phyloP scores from a whole-genome alignment of 1,284 basidiomycete genomes.

The Pseudozyma tsukubaensis region DNA sequence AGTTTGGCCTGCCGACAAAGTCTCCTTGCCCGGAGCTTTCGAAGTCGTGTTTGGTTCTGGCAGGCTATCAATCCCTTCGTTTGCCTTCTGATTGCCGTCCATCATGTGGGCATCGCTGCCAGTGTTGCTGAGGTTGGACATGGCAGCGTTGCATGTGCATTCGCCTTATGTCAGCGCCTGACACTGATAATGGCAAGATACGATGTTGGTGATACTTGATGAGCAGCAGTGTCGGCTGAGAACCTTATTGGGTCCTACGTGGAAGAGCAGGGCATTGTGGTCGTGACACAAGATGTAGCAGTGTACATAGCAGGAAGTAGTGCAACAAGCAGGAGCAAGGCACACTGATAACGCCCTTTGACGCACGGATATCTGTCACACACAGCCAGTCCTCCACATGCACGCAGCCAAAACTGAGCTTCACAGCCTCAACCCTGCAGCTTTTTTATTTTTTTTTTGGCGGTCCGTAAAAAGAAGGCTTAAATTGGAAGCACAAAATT shows the following conservation, averaged over 20 bases:
- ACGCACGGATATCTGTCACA: neutral
- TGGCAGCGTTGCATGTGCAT: neutral
- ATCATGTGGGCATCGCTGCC: neutral
- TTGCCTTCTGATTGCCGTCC: neutral
- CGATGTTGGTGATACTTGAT: too few species aligned
- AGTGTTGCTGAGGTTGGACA: neutral
- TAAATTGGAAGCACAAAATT: too few species aligned
- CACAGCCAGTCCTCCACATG: neutral
- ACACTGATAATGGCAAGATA: too few species aligned
- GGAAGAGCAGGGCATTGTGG: too few species aligned
- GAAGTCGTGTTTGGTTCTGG: neutral
- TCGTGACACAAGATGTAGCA: neutral
- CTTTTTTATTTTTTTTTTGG: neutral
- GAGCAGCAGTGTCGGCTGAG: too few species aligned
- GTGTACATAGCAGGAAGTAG: too few species aligned
- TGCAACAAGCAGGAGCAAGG: too few species aligned
- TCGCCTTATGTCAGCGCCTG: neutral
- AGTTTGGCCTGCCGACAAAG: neutral
- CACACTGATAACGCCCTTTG: neutral
- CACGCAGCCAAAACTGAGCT: neutral
- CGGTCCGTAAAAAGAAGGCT: neutral
- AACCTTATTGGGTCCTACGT: too few species aligned
- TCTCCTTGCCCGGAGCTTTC: too few species aligned
- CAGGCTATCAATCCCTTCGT: neutral
- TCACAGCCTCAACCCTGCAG: conserved; percentile 1